Conservation (phyloP, 2,329 filamentous ascomycete species). For the Leptosphaerulina australis region DNA sequence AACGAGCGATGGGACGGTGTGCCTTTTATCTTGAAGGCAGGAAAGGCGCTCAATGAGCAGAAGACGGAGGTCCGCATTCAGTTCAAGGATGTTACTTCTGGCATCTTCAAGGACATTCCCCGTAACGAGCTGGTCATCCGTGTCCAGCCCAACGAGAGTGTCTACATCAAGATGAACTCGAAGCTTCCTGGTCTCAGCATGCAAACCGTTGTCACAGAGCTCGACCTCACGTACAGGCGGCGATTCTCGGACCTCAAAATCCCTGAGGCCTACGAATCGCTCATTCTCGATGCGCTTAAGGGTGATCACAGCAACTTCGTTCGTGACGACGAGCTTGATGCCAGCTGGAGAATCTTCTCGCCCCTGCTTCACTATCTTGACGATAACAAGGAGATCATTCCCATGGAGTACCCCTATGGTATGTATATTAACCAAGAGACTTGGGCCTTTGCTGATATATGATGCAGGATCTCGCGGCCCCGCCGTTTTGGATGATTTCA, state of each 20-base stretch:
- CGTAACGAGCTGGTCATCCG: slow-evolving; percentile 99
- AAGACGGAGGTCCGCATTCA: slow-evolving; percentile 99
- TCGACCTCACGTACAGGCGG: slow-evolving; percentile 96
- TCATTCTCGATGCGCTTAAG: slow-evolving; percentile 97
- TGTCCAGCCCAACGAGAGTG: slow-evolving; percentile 98
- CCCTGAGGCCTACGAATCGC: slow-evolving; percentile 96
- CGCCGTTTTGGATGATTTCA: slow-evolving; percentile 96
- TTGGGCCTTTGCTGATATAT: neutral
- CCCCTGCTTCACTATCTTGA: slow-evolving; percentile 97
- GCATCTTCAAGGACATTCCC: slow-evolving; percentile 99
- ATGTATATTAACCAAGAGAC: slow-evolving; percentile 46
- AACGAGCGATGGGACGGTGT: slow-evolving; percentile 99
- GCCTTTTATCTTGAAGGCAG: slow-evolving; percentile 98
- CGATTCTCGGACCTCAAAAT: slow-evolving; percentile 99
- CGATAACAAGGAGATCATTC: slow-evolving; percentile 98
- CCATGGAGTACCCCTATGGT: slow-evolving; percentile 99
- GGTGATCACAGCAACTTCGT: slow-evolving; percentile 98
- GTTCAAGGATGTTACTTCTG: slow-evolving; percentile 98
- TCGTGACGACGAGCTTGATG: slow-evolving; percentile 75
- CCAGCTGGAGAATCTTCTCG: slow-evolving; percentile 98
- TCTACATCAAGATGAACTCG: slow-evolving; percentile 99
- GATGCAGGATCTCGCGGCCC: slow-evolving; percentile 87
- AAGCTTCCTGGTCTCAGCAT: slow-evolving; percentile 98
- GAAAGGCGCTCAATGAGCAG: slow-evolving; percentile 98
- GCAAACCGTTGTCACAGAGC: slow-evolving; percentile 98